Conservation (phyloP, 345 rosid genomes). For the Linum trigynum region DNA sequence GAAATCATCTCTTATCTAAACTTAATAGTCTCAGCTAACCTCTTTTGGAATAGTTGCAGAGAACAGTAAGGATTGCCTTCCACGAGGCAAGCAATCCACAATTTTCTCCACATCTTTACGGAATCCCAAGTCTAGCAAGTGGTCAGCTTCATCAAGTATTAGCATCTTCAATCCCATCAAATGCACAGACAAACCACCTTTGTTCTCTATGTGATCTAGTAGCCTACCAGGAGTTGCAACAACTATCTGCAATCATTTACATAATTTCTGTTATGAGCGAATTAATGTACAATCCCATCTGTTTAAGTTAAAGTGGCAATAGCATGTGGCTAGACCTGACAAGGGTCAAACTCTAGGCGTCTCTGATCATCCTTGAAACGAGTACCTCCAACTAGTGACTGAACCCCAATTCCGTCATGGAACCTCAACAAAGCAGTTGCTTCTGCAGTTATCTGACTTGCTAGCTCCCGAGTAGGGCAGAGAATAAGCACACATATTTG, state of each 20-base stretch:
- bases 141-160: slow-evolving; percentile 93
- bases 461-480: slow-evolving; percentile 91
- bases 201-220: slow-evolving; percentile 87
- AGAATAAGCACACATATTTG: slow-evolving; percentile 63
- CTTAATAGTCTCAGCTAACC: slow-evolving; percentile 27
- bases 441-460: slow-evolving; percentile 93
- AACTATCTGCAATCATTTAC: slow-evolving; percentile 45
- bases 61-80: slow-evolving; percentile 75
- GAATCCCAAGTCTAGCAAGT: slow-evolving; percentile 83
- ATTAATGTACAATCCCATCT: background rate
- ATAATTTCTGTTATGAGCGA: slow-evolving; percentile 6
- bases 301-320: slow-evolving; percentile 4
- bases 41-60: slow-evolving; percentile 94
- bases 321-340: slow-evolving; percentile 51
- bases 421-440: slow-evolving; percentile 73
- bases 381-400: slow-evolving; percentile 83
- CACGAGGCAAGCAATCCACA: slow-evolving; percentile 77
- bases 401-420: slow-evolving; percentile 77
- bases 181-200: slow-evolving; percentile 61
- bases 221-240: slow-evolving; percentile 96
- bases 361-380: slow-evolving; percentile 89
- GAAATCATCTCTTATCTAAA: too few species aligned
- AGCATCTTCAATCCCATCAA: slow-evolving; percentile 90
- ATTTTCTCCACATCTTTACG: slow-evolving; percentile 90
- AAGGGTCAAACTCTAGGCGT: slow-evolving; percentile 71